phyloP scores from a whole-genome alignment of 768 basidiomycete genomes.

The Mycena epipterygia region DNA sequence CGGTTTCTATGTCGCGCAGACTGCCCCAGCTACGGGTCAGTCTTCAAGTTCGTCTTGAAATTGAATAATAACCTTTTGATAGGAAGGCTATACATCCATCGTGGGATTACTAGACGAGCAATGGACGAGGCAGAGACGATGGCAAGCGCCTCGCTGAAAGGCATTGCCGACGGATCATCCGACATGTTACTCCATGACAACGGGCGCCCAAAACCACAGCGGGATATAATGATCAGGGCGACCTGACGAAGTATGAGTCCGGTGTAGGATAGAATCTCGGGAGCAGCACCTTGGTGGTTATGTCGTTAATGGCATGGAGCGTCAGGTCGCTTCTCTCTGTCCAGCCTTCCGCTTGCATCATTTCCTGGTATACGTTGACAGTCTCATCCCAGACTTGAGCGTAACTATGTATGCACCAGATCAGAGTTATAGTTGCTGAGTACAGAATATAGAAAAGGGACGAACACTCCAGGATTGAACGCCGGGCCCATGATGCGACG shows the following conservation, averaged over 20 bases:
- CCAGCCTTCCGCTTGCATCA: constrained; percentile 15
- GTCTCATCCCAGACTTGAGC: constrained; percentile 3
- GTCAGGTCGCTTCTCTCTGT: not conserved
- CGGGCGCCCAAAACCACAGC: constrained; percentile 13
- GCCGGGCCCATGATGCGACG: constrained; percentile 16
- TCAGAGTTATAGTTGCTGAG: not conserved
- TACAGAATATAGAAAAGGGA: not conserved
- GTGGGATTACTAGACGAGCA: constrained; percentile 27
- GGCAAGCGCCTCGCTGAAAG: constrained; percentile 21
- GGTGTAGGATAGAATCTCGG: too few relatives aligned
- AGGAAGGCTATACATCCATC: constrained; percentile 38
- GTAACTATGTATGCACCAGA: not conserved
- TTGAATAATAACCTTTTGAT: constrained; percentile 29
- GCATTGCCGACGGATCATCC: not conserved
- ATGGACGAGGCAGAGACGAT: constrained; percentile 29
- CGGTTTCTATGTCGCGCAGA: constrained; percentile 8
- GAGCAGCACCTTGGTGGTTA: constrained; percentile 5
- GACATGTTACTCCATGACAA: not conserved
- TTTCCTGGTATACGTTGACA: not conserved
- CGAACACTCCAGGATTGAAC: constrained; percentile 8
- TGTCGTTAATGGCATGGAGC: not conserved
- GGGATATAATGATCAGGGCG: constrained; percentile 4
- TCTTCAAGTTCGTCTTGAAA: not conserved
- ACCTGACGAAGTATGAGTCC: too few relatives aligned
- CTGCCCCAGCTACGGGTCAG: not conserved